Base-by-base conservation (phyloP, 306 rosid species). In the Cyamopsis tetragonoloba region DNA sequence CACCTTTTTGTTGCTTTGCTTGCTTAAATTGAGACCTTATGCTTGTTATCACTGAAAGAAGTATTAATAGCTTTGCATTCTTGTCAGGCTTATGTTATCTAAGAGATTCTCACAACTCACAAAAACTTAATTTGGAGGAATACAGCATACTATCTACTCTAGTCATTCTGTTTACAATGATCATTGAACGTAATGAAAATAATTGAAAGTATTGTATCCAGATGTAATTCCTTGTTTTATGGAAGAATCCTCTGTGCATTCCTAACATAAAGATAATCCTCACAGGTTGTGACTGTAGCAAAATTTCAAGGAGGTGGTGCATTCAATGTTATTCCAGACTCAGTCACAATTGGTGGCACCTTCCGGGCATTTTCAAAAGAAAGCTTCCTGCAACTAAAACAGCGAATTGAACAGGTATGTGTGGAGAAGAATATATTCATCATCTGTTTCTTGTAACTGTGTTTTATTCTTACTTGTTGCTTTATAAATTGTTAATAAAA, bases 231-330 rank as follows among this genome's bases (percentile, higher is more conserved):
- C 20, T 32, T 71, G 37, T 50, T 15, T n/a, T 18, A 62, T 44
- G 53, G 47, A 67, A 28, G 18, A 62, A 19, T 66, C 51, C 32
- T 32, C 53, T 37, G 4, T 62, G 48, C 48, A 27, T 46, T 76
- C 56, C 69, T 83, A 38, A 80, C 79, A 43, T 37, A 58, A 26
- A 43, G 5, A 17, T 27, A 48, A 31, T 49, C 66, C 53, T 39
- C 68, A 39, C 77, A 95, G 99, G 99, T 95, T 20, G 79, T 95
- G 41, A 95, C 99, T 0, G 96, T 90, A 12, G 97, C 80, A 9
- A 90, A 83, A 68, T 82, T 95, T 73, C 92, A 88, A 80, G 99
- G 97, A 75, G 99, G 97, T 53, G 92, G 81, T 13, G 99, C 97
- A 24, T 86, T 88, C 78, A 95, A 93, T 70, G 96, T 95, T 47